phyloP scores from a whole-genome alignment of 345 rosid genomes.

The Pistacia atlantica region DNA sequence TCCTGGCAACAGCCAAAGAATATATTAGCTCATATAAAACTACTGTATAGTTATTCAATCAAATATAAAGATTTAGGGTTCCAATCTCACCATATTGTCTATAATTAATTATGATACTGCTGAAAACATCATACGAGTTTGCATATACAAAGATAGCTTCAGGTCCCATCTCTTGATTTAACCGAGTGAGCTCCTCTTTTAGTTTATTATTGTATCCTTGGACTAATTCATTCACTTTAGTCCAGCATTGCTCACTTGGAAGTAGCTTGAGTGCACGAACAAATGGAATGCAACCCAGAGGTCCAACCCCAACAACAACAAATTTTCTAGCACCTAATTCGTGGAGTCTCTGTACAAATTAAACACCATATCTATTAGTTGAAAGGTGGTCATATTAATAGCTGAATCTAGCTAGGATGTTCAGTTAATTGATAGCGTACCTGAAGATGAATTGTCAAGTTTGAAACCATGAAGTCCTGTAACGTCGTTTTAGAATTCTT shows the following conservation, averaged over 20 bases:
- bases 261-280: constrained; percentile 45
- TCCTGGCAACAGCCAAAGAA: constrained; percentile 26
- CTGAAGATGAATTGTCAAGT: constrained; percentile 53
- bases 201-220: constrained; percentile 50
- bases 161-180: constrained; percentile 37
- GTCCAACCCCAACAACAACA: constrained; percentile 54
- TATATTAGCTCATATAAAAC: not conserved
- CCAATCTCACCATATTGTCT: constrained; percentile 42
- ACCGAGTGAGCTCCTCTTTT: constrained; percentile 19
- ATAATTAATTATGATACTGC: constrained; percentile 39
- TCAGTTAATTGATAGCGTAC: constrained; percentile 17
- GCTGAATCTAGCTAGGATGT: not conserved
- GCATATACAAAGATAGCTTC: constrained; percentile 49
- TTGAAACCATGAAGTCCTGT: constrained; percentile 53
- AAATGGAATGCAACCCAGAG: constrained; percentile 75
- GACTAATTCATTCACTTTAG: constrained; percentile 41
- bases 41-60: too few species aligned
- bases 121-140: constrained; percentile 46
- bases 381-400: not conserved
- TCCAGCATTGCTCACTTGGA: constrained; percentile 46
- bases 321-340: constrained; percentile 53
- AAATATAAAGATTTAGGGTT: not conserved
- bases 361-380: not conserved
- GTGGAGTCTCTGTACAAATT: constrained; percentile 39
- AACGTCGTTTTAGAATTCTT: constrained; percentile 34